Conservation (phyloP, 208 protist genomes). For the Acanthamoeba sp. region DNA sequence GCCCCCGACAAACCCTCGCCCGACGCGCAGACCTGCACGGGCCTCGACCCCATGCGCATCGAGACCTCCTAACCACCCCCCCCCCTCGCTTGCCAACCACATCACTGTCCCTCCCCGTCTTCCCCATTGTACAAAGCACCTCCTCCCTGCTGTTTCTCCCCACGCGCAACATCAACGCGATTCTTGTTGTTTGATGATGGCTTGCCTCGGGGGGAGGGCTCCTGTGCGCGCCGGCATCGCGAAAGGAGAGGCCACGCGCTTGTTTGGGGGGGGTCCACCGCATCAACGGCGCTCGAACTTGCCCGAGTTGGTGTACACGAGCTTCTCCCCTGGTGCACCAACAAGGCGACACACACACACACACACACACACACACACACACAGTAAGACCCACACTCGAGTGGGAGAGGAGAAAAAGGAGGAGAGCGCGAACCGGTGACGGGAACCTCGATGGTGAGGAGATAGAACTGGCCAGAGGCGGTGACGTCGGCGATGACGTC, state of each 20-base stretch:
- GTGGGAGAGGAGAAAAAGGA: not conserved
- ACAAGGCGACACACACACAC: not conserved
- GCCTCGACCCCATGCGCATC: not conserved
- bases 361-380: not conserved
- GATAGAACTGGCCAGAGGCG: not conserved
- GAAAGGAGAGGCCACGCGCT: no score
- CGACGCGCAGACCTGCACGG: not conserved
- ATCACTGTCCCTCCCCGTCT: not conserved
- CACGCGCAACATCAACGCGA: no score
- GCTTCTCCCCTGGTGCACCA: not conserved
- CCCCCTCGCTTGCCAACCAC: no score
- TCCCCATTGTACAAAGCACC: not conserved
- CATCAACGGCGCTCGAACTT: slow-evolving; percentile 4
- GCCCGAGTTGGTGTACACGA: not conserved
- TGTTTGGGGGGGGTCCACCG: not conserved
- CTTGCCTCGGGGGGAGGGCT: no score
- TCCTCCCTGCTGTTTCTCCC: no score
- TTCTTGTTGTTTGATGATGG: no score
- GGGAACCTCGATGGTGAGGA: not conserved
- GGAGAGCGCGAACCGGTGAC: not conserved
- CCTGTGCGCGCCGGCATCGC: no score
- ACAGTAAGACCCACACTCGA: no score
- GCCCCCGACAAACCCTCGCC: not conserved
- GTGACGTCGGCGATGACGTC: slow-evolving; percentile 17
- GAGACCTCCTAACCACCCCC: no score